These are phyloP conservation scores for Epichloe gansuensis DNA, from an alignment of 2,329 filamentous ascomycete species.

Conservation along the genomic window DNA sequence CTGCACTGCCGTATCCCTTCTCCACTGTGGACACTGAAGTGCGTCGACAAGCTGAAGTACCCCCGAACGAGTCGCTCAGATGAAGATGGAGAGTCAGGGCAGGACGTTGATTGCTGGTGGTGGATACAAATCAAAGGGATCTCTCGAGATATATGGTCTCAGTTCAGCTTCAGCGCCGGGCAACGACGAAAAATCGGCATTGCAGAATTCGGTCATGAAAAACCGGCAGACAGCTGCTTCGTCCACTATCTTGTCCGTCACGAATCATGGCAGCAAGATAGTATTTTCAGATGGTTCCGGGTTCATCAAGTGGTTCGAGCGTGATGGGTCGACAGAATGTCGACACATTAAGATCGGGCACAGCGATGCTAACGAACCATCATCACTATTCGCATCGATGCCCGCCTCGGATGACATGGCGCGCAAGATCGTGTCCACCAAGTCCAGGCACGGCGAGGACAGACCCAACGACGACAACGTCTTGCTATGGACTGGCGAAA, in stretches of 20 bases:
- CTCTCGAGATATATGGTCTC: slow-evolving; percentile 73
- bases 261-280: slow-evolving; percentile 68
- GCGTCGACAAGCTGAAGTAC: slow-evolving; percentile 41
- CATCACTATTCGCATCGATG: slow-evolving; percentile 37
- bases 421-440: slow-evolving; percentile 62
- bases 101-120: slow-evolving; percentile 71
- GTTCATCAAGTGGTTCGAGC: slow-evolving; percentile 79
- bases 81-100: slow-evolving; percentile 40
- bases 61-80: slow-evolving; percentile 40
- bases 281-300: slow-evolving; percentile 78
- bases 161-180: slow-evolving; percentile 17
- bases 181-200: slow-evolving; percentile 11
- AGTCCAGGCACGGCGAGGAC: slow-evolving; percentile 21
- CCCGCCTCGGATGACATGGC: slow-evolving; percentile 58
- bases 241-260: slow-evolving; percentile 71
- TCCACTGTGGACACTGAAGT: slow-evolving; percentile 49
- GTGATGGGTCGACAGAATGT: slow-evolving; percentile 59
- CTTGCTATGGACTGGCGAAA: slow-evolving; percentile 79
- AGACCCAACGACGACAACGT: slow-evolving; percentile 51
- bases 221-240: slow-evolving; percentile 76
- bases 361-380: slow-evolving; percentile 33
- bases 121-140: slow-evolving; percentile 85
- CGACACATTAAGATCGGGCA: slow-evolving; percentile 43
- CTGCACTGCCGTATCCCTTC: slow-evolving; percentile 57
- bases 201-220: slow-evolving; percentile 43